Evolutionary conservation across 2,329 filamentous ascomycete species (phyloP).

Genomic region (Calonectria montana): DNA sequence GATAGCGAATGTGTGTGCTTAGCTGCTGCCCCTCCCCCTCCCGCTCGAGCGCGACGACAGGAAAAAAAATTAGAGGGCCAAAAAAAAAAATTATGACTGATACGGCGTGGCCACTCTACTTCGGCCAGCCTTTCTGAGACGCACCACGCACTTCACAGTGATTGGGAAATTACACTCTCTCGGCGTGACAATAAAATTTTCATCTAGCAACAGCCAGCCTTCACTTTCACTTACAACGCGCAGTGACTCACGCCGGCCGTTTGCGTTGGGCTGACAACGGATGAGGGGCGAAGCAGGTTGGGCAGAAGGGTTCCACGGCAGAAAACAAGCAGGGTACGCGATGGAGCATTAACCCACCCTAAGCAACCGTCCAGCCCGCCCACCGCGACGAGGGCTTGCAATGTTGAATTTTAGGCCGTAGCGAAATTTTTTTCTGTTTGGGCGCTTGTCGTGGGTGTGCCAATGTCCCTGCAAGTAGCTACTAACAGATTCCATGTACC

Average conservation of each 20-base stretch:
- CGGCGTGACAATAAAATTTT: background rate
- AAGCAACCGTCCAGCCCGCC: slow-evolving; percentile 27
- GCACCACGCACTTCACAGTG: background rate
- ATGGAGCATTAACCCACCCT: slow-evolving; percentile 30
- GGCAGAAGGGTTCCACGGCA: slow-evolving; percentile 37
- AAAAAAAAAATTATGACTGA: slow-evolving; percentile 5
- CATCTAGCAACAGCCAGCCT: slow-evolving; percentile 2
- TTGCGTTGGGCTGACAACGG: slow-evolving; percentile 42
- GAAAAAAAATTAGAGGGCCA: background rate
- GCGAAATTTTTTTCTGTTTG: slow-evolving; percentile 41
- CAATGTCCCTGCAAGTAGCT: slow-evolving; percentile 41
- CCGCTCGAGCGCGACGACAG: slow-evolving; percentile 21
- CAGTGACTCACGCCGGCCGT: slow-evolving; percentile 43
- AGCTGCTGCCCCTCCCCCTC: slow-evolving; percentile 30
- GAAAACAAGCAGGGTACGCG: slow-evolving; percentile 15
- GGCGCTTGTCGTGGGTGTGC: slow-evolving; percentile 23
- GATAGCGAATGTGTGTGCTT: slow-evolving; percentile 6
- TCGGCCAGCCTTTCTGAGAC: background rate
- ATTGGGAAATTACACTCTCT: background rate
- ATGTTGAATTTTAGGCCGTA: slow-evolving; percentile 40
- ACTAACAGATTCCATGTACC: slow-evolving; percentile 46
- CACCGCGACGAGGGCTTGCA: slow-evolving; percentile 32
- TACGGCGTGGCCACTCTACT: background rate
- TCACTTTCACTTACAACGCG: background rate
- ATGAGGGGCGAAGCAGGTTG: slow-evolving; percentile 43